phyloP scores from a whole-genome alignment of 2,329 filamentous ascomycete genomes.

The Scedosporium aurantiacum region DNA sequence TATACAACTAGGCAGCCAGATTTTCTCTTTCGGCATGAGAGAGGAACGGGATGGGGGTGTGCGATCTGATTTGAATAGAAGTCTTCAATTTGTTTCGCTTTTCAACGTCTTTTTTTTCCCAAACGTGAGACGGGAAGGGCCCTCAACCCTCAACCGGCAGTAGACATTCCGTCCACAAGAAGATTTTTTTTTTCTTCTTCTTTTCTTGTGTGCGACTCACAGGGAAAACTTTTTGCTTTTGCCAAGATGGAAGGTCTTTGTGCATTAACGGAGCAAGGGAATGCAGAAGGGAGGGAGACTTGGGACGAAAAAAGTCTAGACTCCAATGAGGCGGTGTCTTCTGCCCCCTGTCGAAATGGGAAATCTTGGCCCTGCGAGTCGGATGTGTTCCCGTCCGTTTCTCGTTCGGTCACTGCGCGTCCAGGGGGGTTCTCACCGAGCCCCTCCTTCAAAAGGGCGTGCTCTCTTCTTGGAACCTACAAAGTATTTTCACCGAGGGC shows the following conservation, averaged over 20 bases:
- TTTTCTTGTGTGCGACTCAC: not conserved
- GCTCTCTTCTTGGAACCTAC: too few species aligned
- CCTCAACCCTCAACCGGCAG: not conserved
- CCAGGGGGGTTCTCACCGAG: too few species aligned
- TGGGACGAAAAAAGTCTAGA: not conserved
- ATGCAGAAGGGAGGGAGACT: not conserved
- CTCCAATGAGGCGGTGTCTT: not conserved
- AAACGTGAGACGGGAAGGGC: not conserved
- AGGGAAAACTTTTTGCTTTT: not conserved
- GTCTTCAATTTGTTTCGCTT: not conserved
- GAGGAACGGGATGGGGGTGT: not conserved
- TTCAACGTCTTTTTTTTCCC: not conserved
- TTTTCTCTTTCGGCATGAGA: too few species aligned
- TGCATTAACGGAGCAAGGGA: not conserved
- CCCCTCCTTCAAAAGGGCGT: too few species aligned
- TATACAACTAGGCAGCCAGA: too few species aligned
- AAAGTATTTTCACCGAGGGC: too few species aligned
- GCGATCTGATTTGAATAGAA: not conserved
- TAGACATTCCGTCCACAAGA: not conserved
- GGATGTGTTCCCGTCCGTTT: too few species aligned
- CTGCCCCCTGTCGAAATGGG: not conserved
- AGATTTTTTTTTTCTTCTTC: not conserved
- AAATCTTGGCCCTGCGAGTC: not conserved
- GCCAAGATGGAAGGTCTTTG: not conserved
- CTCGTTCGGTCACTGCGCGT: too few species aligned